phyloP scores from a whole-genome alignment of 768 basidiomycete genomes.

The Cystofilobasidium bisporidii region DNA sequence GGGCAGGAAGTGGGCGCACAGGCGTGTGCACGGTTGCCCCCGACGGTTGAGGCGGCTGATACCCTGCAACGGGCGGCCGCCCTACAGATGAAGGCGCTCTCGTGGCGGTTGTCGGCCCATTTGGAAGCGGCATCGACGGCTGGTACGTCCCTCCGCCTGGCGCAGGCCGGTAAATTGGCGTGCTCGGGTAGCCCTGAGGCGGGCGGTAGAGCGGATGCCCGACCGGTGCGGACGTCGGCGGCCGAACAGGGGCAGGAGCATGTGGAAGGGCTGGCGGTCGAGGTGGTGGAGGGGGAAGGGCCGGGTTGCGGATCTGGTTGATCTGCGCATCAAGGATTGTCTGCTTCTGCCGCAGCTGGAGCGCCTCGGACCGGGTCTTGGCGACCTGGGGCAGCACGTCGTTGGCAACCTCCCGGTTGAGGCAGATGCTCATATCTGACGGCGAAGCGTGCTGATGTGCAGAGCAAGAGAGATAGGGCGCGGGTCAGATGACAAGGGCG shows the following conservation, averaged over 20 bases:
- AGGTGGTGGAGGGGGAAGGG: not conserved
- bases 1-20: no score
- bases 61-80: no score
- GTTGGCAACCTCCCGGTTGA: not conserved
- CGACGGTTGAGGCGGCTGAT: no score
- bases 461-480: no score
- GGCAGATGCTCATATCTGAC: constrained; percentile 34
- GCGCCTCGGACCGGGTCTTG: not conserved
- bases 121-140: not conserved
- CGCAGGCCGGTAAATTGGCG: not conserved
- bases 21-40: no score
- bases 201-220: not conserved
- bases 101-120: not conserved
- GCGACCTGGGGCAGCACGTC: not conserved
- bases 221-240: not conserved
- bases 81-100: not conserved
- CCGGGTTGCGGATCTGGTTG: not conserved
- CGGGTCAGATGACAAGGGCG: no score
- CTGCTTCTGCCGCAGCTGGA: not conserved
- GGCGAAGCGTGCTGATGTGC: constrained; percentile 56
- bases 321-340: not conserved
- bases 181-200: not conserved
- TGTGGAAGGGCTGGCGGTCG: not conserved
- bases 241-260: not conserved
- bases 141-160: not conserved